Conservation (phyloP, 2,329 filamentous ascomycete species). For the Curvularia sp. region DNA sequence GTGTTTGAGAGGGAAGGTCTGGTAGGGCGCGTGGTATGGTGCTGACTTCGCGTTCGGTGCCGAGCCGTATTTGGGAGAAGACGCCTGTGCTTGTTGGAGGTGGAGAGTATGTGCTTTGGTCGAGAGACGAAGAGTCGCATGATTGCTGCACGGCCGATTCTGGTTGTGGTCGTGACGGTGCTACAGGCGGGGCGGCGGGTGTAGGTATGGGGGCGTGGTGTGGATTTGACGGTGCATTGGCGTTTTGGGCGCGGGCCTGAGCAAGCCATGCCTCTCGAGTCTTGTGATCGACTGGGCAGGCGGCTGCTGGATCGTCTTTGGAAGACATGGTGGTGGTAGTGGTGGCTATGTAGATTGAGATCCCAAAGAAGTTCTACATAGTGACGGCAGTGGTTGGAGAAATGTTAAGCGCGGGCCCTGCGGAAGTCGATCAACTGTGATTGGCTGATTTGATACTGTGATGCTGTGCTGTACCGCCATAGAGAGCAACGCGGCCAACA, state of each 20-base stretch:
- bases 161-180: slow-evolving; percentile 20
- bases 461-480: slow-evolving; percentile 25
- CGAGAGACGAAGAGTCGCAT: slow-evolving; percentile 51
- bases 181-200: slow-evolving; percentile 20
- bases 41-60: slow-evolving; percentile 56
- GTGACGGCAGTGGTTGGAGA: slow-evolving; percentile 31
- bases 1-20: slow-evolving; percentile 48
- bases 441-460: slow-evolving; percentile 23
- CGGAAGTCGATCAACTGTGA: slow-evolving; percentile 28
- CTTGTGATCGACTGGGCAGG: slow-evolving; percentile 89
- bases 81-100: slow-evolving; percentile 25
- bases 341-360: slow-evolving; percentile 8
- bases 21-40: slow-evolving; percentile 45
- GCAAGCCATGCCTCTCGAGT: slow-evolving; percentile 86
- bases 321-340: slow-evolving; percentile 33
- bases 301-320: slow-evolving; percentile 45
- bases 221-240: slow-evolving; percentile 28
- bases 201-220: slow-evolving; percentile 25
- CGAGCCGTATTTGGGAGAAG: slow-evolving; percentile 45
- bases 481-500: slow-evolving; percentile 7
- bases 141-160: slow-evolving; percentile 35
- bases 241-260: slow-evolving; percentile 63
- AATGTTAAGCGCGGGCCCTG: slow-evolving; percentile 36
- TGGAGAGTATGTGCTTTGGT: slow-evolving; percentile 38
- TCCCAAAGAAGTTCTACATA: slow-evolving; percentile 16